Percentiles rank a stretch among this genome's conserved stretches.
These are phyloP conservation scores for Fusarium palustre DNA, from an alignment of 2,329 filamentous ascomycete species.

Conservation along the genomic window DNA sequence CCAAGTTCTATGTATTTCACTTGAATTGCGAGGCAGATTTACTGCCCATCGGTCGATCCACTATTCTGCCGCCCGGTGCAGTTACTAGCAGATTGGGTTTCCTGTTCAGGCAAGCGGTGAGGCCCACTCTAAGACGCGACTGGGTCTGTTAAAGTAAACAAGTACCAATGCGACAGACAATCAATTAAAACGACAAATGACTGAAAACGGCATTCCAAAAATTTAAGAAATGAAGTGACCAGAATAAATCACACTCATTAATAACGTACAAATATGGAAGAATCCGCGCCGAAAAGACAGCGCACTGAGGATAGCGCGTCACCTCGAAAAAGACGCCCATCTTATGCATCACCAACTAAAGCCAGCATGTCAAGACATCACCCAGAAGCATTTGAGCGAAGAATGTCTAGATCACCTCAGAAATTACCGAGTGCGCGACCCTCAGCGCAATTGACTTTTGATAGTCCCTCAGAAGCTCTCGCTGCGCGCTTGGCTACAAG, in stretches of 20 bases:
- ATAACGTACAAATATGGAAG: slow-evolving; percentile 54
- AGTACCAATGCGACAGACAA: slow-evolving; percentile 40
- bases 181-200: slow-evolving; percentile 20
- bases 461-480: slow-evolving; percentile 47
- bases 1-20: no score
- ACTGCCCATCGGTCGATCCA: no score
- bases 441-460: slow-evolving; percentile 28
- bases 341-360: slow-evolving; percentile 75
- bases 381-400: slow-evolving; percentile 66
- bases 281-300: slow-evolving; percentile 72
- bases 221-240: slow-evolving; percentile 22
- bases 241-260: neutral
- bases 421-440: slow-evolving; percentile 41
- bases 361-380: slow-evolving; percentile 72
- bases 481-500: slow-evolving; percentile 49
- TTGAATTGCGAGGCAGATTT: no score
- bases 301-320: slow-evolving; percentile 56
- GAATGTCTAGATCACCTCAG: slow-evolving; percentile 54
- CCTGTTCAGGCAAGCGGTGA: slow-evolving; percentile 42
- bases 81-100: neutral
- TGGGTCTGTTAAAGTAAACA: slow-evolving; percentile 43
- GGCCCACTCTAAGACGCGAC: slow-evolving; percentile 45
- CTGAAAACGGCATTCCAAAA: neutral
- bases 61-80: neutral
- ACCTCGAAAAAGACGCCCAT: slow-evolving; percentile 58